Evolutionary conservation across 1,139 yeast species (phyloP).

Genomic region (Suhomyces guaymorum): DNA sequence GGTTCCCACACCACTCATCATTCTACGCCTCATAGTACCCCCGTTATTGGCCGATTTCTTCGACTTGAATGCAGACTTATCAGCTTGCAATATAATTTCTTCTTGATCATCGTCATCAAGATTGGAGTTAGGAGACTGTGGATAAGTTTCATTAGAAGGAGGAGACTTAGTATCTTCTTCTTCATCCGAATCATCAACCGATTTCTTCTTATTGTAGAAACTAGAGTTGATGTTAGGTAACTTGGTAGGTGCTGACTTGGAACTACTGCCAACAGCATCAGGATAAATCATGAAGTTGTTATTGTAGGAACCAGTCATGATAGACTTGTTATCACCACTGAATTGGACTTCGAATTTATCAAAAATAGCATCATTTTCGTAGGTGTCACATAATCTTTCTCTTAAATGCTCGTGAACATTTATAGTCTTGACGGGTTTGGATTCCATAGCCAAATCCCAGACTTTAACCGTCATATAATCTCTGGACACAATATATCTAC

Average conservation of each 20-base stretch:
- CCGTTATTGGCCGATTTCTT: constrained; percentile 50
- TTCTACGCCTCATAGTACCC: constrained; percentile 40
- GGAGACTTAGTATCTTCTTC: constrained; percentile 35
- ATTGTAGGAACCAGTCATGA: constrained; percentile 97
- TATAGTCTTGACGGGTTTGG: constrained; percentile 89
- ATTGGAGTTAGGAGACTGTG: constrained; percentile 39
- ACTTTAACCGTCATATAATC: constrained; percentile 97
- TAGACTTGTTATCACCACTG: constrained; percentile 87
- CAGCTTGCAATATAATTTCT: constrained; percentile 88
- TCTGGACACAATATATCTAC: constrained; percentile 90
- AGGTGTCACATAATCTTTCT: constrained; percentile 92
- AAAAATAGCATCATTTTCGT: constrained; percentile 97
- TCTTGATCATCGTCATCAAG: constrained; percentile 64
- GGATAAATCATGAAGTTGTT: constrained; percentile 98
- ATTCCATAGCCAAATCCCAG: constrained; percentile 98
- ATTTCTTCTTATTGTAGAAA: constrained; percentile 21
- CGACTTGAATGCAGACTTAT: constrained; percentile 90
- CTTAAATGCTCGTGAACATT: constrained; percentile 94
- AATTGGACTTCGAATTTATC: constrained; percentile 97
- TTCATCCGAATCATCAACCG: constrained; percentile 41
- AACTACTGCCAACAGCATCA: constrained; percentile 51
- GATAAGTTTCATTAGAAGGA: constrained; percentile 29
- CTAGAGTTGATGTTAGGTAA: constrained; percentile 22
- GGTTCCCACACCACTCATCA: constrained; percentile 48
- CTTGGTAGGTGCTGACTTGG: constrained; percentile 11